Evolutionary conservation across 345 rosid species (phyloP).

Genomic region (Populus ilicifolia): DNA sequence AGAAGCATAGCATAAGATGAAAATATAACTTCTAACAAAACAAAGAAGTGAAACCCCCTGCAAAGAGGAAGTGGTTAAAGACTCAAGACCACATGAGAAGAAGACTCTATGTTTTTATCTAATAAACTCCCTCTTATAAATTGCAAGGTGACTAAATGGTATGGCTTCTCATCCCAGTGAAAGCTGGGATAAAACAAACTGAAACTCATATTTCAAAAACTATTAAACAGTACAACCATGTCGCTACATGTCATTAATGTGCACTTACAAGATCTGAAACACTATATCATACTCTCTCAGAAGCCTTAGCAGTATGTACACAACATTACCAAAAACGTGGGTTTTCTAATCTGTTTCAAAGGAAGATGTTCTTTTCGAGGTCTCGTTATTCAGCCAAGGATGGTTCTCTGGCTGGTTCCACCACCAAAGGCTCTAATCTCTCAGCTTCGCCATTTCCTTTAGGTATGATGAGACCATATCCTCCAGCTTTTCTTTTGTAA

Average conservation of each 20-base stretch:
- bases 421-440: constrained; percentile 57
- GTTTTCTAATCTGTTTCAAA: not conserved
- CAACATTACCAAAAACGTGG: constrained; percentile 10
- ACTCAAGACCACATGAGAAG: not conserved
- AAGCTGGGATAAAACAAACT: constrained; percentile 1
- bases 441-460: constrained; percentile 53
- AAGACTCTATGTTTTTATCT: not conserved
- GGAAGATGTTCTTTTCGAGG: constrained; percentile 4
- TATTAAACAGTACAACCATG: not conserved
- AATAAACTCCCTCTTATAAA: not conserved
- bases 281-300: constrained; percentile 5
- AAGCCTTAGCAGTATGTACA: constrained; percentile 7
- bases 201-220: not conserved
- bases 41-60: not conserved
- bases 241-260: constrained; percentile 7
- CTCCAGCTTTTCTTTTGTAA: constrained; percentile 83
- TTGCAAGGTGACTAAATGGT: not conserved
- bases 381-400: constrained; percentile 44
- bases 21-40: not conserved
- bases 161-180: not conserved
- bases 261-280: not conserved
- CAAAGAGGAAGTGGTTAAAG: not conserved
- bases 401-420: constrained; percentile 50
- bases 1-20: not conserved
- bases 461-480: constrained; percentile 84